Evolutionary conservation across 2,329 filamentous ascomycete genomes (phyloP).

Genomic region (Aspergillus sp.): DNA sequence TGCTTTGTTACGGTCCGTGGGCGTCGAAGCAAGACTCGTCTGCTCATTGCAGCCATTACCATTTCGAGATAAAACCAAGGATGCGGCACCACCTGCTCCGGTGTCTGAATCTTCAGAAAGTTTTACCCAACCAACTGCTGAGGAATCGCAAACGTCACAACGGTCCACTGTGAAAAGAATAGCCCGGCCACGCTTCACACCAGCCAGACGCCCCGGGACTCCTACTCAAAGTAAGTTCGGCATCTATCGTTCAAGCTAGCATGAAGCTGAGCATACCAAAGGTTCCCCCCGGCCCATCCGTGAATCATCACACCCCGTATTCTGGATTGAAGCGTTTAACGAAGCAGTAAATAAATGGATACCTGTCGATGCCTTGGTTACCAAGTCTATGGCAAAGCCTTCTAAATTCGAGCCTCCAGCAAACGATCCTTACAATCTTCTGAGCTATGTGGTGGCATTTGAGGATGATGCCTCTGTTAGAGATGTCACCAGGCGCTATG

Average conservation of each 20-base stretch:
- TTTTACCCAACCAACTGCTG: constrained; percentile 33
- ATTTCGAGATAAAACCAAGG: constrained; percentile 57
- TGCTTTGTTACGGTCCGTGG: constrained; percentile 78
- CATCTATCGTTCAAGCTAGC: background rate
- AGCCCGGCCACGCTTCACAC: constrained; percentile 40
- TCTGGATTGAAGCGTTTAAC: constrained; percentile 93
- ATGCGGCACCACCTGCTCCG: constrained; percentile 46
- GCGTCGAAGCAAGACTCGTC: constrained; percentile 78
- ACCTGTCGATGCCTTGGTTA: constrained; percentile 81
- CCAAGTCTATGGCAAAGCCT: constrained; percentile 74
- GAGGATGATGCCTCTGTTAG: constrained; percentile 74
- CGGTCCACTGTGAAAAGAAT: constrained; percentile 32
- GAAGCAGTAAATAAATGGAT: constrained; percentile 88
- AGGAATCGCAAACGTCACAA: constrained; percentile 19
- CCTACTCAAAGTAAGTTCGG: constrained; percentile 22
- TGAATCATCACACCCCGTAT: constrained; percentile 79
- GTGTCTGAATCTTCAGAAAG: constrained; percentile 38
- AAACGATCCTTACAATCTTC: constrained; percentile 71
- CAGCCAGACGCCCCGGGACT: constrained; percentile 23
- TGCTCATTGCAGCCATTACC: constrained; percentile 86
- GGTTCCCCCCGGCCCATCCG: constrained; percentile 52
- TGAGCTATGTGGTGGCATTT: constrained; percentile 84
- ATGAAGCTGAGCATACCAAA: constrained; percentile 20
- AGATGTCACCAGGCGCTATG: constrained; percentile 87
- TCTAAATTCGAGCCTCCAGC: constrained; percentile 79